Conservation (phyloP, 2,329 filamentous ascomycete species). For the Alternaria metachromatica region DNA sequence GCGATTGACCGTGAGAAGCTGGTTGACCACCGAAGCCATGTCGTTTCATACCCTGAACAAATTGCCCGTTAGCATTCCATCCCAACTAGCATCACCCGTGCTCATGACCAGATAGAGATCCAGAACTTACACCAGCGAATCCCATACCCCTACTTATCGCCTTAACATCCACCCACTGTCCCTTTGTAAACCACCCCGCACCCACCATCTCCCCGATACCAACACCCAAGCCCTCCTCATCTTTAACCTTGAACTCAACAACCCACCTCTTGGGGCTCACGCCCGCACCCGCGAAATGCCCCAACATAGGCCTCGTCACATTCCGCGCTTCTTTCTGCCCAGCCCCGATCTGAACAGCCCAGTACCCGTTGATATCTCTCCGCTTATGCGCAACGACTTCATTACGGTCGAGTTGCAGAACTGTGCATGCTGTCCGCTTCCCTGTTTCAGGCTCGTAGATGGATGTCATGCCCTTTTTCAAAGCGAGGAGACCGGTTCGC, state of each 20-base stretch:
- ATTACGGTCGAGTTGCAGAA: slow-evolving; percentile 90
- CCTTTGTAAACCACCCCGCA: slow-evolving; percentile 90
- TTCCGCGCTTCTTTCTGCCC: slow-evolving; percentile 78
- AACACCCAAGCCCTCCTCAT: slow-evolving; percentile 72
- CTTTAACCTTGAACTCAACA: slow-evolving; percentile 84
- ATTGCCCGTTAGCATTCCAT: slow-evolving; percentile 7
- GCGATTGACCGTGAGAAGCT: slow-evolving; percentile 92
- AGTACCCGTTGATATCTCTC: slow-evolving; percentile 82
- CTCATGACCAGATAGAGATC: background rate
- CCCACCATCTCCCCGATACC: slow-evolving; percentile 76
- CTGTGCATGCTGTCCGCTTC: slow-evolving; percentile 82
- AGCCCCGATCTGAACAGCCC: slow-evolving; percentile 86
- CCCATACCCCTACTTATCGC: slow-evolving; percentile 85
- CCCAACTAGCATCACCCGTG: background rate
- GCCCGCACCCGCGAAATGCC: slow-evolving; percentile 83
- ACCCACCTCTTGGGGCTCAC: slow-evolving; percentile 85
- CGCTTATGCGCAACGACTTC: slow-evolving; percentile 91
- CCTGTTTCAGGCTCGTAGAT: slow-evolving; percentile 80
- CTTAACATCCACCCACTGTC: slow-evolving; percentile 88
- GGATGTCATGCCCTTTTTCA: slow-evolving; percentile 96
- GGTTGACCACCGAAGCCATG: slow-evolving; percentile 89
- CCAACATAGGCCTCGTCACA: slow-evolving; percentile 80
- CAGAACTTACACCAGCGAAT: slow-evolving; percentile 74
- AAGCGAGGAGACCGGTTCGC: slow-evolving; percentile 81
- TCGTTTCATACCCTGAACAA: slow-evolving; percentile 83